Base-by-base conservation (phyloP, 306 rosid species). In the Neltuma alba region DNA sequence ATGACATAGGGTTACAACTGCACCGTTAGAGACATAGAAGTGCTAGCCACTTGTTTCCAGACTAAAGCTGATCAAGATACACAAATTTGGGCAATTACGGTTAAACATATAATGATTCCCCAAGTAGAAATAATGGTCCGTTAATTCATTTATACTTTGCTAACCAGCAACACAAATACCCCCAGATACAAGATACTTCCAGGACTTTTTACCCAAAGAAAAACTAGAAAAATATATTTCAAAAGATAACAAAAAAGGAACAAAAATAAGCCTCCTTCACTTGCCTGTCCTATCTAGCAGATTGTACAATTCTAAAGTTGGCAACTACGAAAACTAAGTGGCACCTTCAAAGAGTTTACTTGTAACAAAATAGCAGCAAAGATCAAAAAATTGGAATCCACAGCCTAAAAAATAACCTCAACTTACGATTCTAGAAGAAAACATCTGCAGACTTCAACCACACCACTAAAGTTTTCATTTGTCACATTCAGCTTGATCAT, bases 301-400 rank as follows among this genome's bases (percentile, higher is more conserved):
- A 55, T 47, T 38, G 76, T 64, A 31, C 70, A 54, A 37, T 9
- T 76, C 73, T 44, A 71, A 76, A 47, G 42, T 64, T 16, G 70
- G 69, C 80, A 81, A 79, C 83, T 30, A 34, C 54, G 75, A 83
- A 66, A 60, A 81, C 83, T 25, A 48, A 50, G 82, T 77, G 55
- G 40, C 61, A 74, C 72, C 76, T 79, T 66, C 87, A 67, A 72
- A 36, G 68, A 5, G 85, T 63, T 77, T 73, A 40, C 70, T 72
- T 74, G 66, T 74, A 86, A 45, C 71, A 54, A 74, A 79, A 69
- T 40, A 40, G 37, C 79, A 34, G 68, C 83, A 50, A 76, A 79
- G 80, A 79, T 54, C 9, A 79, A 61, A 60, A 80, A 68, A 72
- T 72, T 68, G 79, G 71, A 61, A 61, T 57, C 47, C 67, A 76